Conservation (phyloP, 371 early-diverging fungal species). For the Saksenaea vasiformis region DNA sequence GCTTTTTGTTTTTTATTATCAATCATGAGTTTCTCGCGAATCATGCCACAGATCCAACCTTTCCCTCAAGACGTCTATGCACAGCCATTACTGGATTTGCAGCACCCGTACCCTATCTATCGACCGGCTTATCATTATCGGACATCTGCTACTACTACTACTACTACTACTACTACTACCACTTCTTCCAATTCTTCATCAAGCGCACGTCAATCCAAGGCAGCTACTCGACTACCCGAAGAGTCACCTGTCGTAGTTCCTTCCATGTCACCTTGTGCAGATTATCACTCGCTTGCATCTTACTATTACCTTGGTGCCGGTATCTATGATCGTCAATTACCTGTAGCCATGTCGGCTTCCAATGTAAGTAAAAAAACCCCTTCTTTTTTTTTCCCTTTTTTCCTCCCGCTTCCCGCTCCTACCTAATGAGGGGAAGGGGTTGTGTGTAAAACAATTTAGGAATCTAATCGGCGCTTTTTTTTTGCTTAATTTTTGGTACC, state of each 20-base stretch:
- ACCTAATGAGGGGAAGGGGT: neutral
- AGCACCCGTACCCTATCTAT: slow-evolving; percentile 19
- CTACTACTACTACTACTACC: neutral
- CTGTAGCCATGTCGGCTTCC: neutral
- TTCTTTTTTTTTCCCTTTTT: neutral
- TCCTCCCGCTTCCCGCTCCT: slow-evolving; percentile 3
- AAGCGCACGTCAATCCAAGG: neutral
- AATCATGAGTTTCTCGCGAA: slow-evolving; percentile 23
- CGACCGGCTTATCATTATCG: slow-evolving; percentile 29
- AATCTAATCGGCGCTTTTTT: neutral
- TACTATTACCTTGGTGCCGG: neutral
- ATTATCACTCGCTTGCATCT: slow-evolving; percentile 1
- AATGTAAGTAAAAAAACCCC: neutral
- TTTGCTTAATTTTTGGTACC: slow-evolving; percentile 6
- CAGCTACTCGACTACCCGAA: neutral
- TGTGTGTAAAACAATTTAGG: neutral
- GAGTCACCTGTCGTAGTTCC: slow-evolving; percentile 9
- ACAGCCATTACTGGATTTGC: slow-evolving; percentile 14
- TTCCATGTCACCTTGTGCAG: slow-evolving; percentile 11
- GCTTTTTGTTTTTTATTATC: neutral
- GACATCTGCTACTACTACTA: neutral
- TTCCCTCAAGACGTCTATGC: slow-evolving; percentile 23
- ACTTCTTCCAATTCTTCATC: too few species aligned
- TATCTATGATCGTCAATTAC: neutral
- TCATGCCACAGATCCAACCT: slow-evolving; percentile 31